Evolutionary conservation across 768 basidiomycete genomes (phyloP).

Genomic region (Naganishia vaughanmartiniae): DNA sequence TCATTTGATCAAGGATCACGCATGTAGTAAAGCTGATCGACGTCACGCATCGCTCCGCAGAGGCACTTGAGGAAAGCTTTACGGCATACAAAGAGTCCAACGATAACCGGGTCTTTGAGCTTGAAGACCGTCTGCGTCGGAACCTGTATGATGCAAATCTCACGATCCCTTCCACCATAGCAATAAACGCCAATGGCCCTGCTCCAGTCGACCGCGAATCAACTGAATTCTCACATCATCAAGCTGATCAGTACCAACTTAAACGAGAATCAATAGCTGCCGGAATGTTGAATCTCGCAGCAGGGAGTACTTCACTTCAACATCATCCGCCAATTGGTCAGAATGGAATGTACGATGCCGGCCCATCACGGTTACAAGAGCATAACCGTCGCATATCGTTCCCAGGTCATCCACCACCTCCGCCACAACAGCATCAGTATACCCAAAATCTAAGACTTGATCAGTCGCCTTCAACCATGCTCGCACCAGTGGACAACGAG

Average conservation of each 20-base stretch:
- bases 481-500: not conserved
- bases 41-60: not conserved
- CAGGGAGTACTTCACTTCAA: not conserved
- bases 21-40: not conserved
- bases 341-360: not conserved
- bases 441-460: not conserved
- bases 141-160: not conserved
- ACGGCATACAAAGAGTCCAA: slow-evolving; percentile 10
- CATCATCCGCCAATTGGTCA: not conserved
- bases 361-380: not conserved
- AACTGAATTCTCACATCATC: not conserved
- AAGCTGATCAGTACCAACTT: not conserved
- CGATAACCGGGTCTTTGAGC: slow-evolving; percentile 39
- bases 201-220: not conserved
- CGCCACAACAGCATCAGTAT: slow-evolving; percentile 10
- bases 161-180: not conserved
- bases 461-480: slow-evolving; percentile 10
- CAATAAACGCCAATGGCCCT: not conserved
- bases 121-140: slow-evolving; percentile 36
- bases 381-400: slow-evolving; percentile 3
- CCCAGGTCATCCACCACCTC: not conserved
- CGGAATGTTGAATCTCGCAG: slow-evolving; percentile 14
- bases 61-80: slow-evolving; percentile 21
- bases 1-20: not conserved
- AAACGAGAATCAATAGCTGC: slow-evolving; percentile 13